These are phyloP conservation scores for Aspergillus bertholletiae DNA, from an alignment of 495 filamentous ascomycete species.

Conservation along the genomic window DNA sequence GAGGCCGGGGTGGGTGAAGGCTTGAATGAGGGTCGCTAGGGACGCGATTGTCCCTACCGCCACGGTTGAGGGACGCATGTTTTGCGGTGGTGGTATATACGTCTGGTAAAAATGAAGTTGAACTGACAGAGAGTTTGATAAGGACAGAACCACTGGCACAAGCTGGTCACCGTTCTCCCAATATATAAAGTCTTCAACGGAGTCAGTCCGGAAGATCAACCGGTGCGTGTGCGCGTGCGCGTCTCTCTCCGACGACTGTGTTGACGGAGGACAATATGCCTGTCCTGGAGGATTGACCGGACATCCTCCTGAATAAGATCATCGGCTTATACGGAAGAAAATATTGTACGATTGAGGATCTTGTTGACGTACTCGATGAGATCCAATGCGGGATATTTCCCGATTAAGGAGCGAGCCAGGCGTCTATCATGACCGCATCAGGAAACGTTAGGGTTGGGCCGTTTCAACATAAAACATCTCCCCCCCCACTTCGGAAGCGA, in stretches of 20 bases:
- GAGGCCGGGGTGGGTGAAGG: conserved; percentile 33
- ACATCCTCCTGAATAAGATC: neutral
- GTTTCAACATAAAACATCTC: neutral
- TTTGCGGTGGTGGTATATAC: neutral
- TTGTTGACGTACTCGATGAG: neutral
- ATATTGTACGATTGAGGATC: neutral
- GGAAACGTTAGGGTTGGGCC: neutral
- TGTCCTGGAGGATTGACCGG: neutral
- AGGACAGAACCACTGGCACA: no score
- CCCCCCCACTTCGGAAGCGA: neutral
- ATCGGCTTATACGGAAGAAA: neutral
- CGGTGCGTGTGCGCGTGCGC: neutral
- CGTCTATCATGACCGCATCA: neutral
- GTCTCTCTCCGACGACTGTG: neutral
- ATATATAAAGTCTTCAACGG: neutral
- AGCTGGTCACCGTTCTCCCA: no score
- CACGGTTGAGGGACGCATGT: neutral
- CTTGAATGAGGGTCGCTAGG: neutral
- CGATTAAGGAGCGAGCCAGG: neutral
- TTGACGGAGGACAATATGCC: neutral
- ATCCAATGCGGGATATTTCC: neutral
- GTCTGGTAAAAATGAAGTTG: neutral
- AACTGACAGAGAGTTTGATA: neutral
- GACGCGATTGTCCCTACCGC: neutral
- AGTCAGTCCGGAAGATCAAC: neutral